phyloP scores from a whole-genome alignment of 179 eudicot genomes.

The Beta corolliflora region DNA sequence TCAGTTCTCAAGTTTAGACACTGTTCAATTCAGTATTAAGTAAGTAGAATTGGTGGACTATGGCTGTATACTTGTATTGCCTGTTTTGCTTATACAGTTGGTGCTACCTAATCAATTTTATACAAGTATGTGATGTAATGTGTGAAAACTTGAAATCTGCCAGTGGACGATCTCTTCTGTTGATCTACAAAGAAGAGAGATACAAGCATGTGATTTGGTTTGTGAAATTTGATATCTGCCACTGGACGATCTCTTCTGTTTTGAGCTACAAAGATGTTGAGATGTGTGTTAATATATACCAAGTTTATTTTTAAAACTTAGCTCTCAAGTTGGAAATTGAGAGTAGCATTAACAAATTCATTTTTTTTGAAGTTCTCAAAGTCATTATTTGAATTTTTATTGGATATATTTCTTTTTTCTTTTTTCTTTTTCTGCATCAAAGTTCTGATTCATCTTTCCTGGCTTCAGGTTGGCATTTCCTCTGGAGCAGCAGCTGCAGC shows the following conservation, averaged over 20 bases:
- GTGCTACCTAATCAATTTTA: not conserved
- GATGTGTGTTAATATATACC: not conserved
- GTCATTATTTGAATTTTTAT: not conserved
- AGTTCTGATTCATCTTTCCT: constrained; percentile 3
- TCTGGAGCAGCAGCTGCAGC: constrained; percentile 98
- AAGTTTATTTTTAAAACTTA: not conserved
- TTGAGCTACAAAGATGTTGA: not conserved
- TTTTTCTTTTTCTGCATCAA: not conserved
- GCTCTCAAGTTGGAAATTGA: not conserved
- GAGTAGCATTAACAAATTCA: not conserved
- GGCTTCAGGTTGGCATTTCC: constrained; percentile 83
- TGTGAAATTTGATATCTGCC: not conserved
- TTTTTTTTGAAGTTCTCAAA: not conserved
- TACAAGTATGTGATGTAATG: not conserved
- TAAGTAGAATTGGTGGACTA: not conserved
- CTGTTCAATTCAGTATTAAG: not conserved
- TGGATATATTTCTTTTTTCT: not conserved
- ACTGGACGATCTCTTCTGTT: not conserved
- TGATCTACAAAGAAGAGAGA: no score
- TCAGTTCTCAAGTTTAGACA: not conserved
- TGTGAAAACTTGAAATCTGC: not conserved
- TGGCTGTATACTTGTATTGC: not conserved
- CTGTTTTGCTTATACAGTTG: not conserved
- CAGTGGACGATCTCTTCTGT: not conserved
- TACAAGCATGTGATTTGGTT: not conserved